These are phyloP conservation scores for Eucalyptus tenuipes DNA, from an alignment of 345 rosid species.

Conservation along the genomic window DNA sequence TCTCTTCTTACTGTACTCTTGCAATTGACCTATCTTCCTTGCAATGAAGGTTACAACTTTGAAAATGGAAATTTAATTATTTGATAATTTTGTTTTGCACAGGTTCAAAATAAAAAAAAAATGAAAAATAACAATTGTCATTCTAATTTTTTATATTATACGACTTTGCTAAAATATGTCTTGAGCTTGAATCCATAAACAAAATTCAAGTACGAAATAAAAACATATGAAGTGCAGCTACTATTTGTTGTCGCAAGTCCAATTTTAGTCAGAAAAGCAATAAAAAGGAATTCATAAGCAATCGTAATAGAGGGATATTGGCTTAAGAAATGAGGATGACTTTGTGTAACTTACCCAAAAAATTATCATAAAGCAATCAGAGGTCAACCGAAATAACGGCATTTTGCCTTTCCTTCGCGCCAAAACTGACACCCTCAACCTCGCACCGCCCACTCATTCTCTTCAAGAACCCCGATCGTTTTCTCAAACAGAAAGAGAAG, in stretches of 20 bases:
- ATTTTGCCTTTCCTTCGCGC: background rate
- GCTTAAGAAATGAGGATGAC: background rate
- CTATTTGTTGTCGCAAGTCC: background rate
- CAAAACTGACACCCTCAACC: background rate
- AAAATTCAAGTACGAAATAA: too few relatives aligned
- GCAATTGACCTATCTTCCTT: background rate
- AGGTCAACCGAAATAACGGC: background rate
- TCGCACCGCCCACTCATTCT: background rate
- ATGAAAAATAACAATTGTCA: background rate
- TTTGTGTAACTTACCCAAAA: background rate
- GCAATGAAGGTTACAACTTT: background rate
- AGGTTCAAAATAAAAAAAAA: background rate
- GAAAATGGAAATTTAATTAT: background rate
- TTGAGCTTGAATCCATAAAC: accelerated
- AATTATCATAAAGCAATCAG: background rate
- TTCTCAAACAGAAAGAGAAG: background rate
- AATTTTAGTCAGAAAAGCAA: background rate
- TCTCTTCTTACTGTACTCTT: background rate
- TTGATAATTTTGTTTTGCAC: too few relatives aligned
- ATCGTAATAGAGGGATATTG: background rate
- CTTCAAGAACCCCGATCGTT: background rate
- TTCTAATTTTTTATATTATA: background rate
- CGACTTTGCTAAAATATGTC: background rate
- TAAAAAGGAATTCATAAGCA: background rate
- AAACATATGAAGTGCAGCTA: background rate